Conservation (phyloP, 768 basidiomycete species). For the Ephemerocybe angulata region DNA sequence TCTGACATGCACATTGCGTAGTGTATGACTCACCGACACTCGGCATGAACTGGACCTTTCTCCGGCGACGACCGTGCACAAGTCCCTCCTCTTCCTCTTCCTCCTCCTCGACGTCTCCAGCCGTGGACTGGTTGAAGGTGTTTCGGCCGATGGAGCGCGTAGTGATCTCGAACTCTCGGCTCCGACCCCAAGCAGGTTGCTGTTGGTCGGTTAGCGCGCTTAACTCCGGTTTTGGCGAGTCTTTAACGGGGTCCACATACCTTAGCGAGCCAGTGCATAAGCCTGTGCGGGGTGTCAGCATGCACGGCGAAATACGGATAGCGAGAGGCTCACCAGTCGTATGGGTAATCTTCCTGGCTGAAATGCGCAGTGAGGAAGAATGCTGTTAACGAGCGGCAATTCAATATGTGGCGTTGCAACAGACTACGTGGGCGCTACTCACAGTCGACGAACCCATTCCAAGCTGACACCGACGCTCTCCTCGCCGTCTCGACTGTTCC, state of each 20-base stretch:
- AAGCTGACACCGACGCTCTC: slow-evolving; percentile 75
- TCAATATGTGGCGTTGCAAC: not conserved
- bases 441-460: slow-evolving; percentile 91
- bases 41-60: slow-evolving; percentile 84
- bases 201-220: slow-evolving; percentile 26
- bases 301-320: slow-evolving; percentile 10
- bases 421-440: slow-evolving; percentile 18
- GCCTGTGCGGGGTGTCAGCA: slow-evolving; percentile 39
- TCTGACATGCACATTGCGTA: slow-evolving; percentile 8
- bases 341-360: slow-evolving; percentile 82
- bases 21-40: slow-evolving; percentile 53
- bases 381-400: slow-evolving; percentile 34
- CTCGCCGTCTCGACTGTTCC: slow-evolving; percentile 86
- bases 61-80: slow-evolving; percentile 67
- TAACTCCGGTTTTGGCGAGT: slow-evolving; percentile 5
- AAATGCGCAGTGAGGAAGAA: slow-evolving; percentile 91
- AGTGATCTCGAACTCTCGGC: slow-evolving; percentile 86
- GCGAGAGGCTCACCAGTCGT: slow-evolving; percentile 60
- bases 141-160: slow-evolving; percentile 68
- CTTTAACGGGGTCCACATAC: slow-evolving; percentile 30
- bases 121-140: slow-evolving; percentile 60
- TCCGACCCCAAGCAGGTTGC: slow-evolving; percentile 90
- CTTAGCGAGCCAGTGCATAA: slow-evolving; percentile 89
- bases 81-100: slow-evolving; percentile 58
- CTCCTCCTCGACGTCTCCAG: slow-evolving; percentile 79